These are phyloP conservation scores for Umbilicus rupestris DNA, from an alignment of 164 flowering plant species.

Conservation along the genomic window DNA sequence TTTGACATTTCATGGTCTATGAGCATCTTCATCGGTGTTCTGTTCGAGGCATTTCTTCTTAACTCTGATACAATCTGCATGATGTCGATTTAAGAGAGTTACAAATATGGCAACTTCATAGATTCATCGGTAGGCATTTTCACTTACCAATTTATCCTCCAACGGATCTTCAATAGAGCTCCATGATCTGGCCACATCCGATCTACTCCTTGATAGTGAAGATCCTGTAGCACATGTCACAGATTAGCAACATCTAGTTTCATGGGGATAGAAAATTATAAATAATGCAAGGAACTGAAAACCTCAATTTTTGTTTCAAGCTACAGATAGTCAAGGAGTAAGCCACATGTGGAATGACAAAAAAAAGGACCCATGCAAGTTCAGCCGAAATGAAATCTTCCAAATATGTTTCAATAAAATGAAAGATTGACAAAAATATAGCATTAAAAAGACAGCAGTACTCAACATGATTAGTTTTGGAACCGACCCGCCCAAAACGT, in stretches of 20 bases:
- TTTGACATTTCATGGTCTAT: slow-evolving; percentile 88
- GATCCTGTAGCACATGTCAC: slow-evolving; percentile 32
- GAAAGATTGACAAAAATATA: not conserved
- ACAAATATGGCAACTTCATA: not conserved
- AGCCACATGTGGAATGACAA: not conserved
- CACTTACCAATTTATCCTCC: slow-evolving; percentile 53
- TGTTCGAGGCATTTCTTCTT: slow-evolving; percentile 35
- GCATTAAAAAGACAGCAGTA: not conserved
- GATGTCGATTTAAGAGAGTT: not conserved
- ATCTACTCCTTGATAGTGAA: slow-evolving; percentile 40
- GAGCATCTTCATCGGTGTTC: slow-evolving; percentile 88
- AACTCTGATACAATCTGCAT: slow-evolving; percentile 53
- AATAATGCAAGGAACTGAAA: not conserved
- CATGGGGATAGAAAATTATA: not conserved
- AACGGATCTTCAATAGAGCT: slow-evolving; percentile 31
- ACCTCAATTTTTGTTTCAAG: not conserved
- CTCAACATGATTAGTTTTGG: not conserved
- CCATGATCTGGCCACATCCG: slow-evolving; percentile 35
- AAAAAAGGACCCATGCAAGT: not conserved
- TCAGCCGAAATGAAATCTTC: not conserved
- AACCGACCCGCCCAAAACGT: not conserved
- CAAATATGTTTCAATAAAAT: not conserved
- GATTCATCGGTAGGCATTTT: not conserved
- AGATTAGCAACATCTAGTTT: not conserved
- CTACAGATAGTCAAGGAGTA: not conserved